Evolutionary conservation across 306 rosid genomes (phyloP).

Genomic region (Lablab purpureus): DNA sequence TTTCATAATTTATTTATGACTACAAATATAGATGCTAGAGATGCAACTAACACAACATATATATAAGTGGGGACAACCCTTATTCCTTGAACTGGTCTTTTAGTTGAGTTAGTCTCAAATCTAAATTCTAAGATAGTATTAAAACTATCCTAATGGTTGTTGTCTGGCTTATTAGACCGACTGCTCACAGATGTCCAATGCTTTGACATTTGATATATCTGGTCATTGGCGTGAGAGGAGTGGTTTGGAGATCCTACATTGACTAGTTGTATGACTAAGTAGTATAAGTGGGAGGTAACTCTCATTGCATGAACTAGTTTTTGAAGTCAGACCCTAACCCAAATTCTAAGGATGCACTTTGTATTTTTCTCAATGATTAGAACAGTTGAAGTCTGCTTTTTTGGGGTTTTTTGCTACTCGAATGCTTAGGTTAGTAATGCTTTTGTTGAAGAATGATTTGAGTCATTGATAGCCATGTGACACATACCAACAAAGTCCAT

Average conservation of each 20-base stretch:
- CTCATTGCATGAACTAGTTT: neutral
- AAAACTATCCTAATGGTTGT: neutral
- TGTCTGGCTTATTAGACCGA: neutral
- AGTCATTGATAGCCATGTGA: neutral
- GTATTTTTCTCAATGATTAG: neutral
- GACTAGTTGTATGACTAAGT: neutral
- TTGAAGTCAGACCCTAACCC: neutral
- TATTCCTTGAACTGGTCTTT: neutral
- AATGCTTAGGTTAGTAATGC: neutral
- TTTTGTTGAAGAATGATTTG: conserved; percentile 26
- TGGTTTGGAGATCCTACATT: neutral
- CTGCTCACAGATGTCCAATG: neutral
- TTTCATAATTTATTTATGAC: neutral
- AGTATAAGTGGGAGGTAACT: neutral
- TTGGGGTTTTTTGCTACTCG: conserved; percentile 20
- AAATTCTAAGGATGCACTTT: conserved; percentile 8
- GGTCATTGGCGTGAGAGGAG: neutral
- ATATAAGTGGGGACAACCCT: neutral
- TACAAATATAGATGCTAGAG: neutral
- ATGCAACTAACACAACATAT: neutral
- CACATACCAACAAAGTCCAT: no score
- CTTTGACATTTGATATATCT: neutral
- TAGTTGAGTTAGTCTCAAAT: neutral
- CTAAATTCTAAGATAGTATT: neutral
- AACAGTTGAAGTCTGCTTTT: neutral